phyloP scores from a whole-genome alignment of 495 filamentous ascomycete genomes.

The Annulohypoxylon stygium region DNA sequence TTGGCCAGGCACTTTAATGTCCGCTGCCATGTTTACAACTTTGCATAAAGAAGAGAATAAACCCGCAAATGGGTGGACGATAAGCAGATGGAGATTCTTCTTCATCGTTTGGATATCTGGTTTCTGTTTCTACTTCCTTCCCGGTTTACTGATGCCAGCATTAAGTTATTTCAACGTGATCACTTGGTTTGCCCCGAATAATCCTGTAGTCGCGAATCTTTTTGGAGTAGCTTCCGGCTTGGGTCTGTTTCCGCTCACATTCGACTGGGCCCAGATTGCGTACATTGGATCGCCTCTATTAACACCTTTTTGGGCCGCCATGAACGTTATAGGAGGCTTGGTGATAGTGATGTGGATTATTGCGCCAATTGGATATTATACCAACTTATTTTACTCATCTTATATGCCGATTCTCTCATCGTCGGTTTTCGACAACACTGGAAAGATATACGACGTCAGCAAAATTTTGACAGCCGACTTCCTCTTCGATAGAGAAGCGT shows the following conservation, averaged over 20 bases:
- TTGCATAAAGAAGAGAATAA: constrained; percentile 86
- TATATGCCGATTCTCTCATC: constrained; percentile 85
- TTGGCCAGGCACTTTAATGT: constrained; percentile 90
- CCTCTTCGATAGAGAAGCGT: constrained; percentile 76
- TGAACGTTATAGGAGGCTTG: constrained; percentile 88
- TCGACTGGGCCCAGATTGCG: constrained; percentile 94
- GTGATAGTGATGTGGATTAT: constrained; percentile 91
- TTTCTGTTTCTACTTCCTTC: constrained; percentile 85
- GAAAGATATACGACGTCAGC: constrained; percentile 79
- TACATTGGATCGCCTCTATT: constrained; percentile 90
- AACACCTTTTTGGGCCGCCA: constrained; percentile 91
- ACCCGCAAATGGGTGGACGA: constrained; percentile 84
- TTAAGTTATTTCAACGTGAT: constrained; percentile 92
- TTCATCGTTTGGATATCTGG: constrained; percentile 73
- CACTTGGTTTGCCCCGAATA: constrained; percentile 89
- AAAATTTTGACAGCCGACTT: constrained; percentile 80
- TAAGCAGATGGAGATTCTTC: constrained; percentile 87
- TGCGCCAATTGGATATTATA: constrained; percentile 85
- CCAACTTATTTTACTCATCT: constrained; percentile 79
- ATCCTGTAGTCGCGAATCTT: constrained; percentile 80
- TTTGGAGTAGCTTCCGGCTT: constrained; percentile 89
- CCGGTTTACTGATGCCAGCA: constrained; percentile 86
- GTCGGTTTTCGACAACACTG: constrained; percentile 85
- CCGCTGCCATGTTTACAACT: constrained; percentile 86
- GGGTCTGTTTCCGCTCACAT: constrained; percentile 87